These are phyloP conservation scores for Biscutella laevigata DNA, from an alignment of 441 rosid genomes.

Conservation along the genomic window DNA sequence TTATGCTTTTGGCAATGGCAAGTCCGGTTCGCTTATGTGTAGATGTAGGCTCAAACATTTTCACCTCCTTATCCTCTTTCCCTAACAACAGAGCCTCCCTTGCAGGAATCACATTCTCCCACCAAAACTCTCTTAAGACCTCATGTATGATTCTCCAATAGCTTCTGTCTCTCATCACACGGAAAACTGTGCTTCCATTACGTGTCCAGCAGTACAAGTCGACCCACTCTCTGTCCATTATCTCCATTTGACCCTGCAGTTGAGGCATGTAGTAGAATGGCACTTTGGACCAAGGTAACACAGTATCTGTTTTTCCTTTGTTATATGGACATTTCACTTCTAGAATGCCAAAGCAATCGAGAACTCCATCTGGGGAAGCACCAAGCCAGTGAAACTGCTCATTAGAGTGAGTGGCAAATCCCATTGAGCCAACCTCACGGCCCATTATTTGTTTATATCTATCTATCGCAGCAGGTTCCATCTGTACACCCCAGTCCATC, in stretches of 20 bases:
- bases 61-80: conserved; percentile 38
- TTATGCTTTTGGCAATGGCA: conserved; percentile 50
- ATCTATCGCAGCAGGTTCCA: conserved; percentile 68
- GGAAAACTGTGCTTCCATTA: conserved; percentile 76
- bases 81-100: conserved; percentile 58
- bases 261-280: conserved; percentile 97
- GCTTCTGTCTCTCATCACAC: conserved; percentile 49
- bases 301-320: conserved; percentile 79
- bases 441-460: conserved; percentile 70
- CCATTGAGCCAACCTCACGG: conserved; percentile 56
- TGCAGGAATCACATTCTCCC: conserved; percentile 82
- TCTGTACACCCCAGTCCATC: conserved; percentile 89
- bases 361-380: conserved; percentile 91
- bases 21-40: conserved; percentile 64
- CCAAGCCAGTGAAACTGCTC: conserved; percentile 68
- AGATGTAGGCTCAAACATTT: conserved; percentile 47
- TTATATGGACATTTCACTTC: conserved; percentile 95
- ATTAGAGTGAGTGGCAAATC: conserved; percentile 69
- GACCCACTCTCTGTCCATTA: conserved; percentile 89
- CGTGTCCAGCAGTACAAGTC: conserved; percentile 89
- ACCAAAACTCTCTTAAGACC: conserved; percentile 79
- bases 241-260: conserved; percentile 93
- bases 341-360: conserved; percentile 64
- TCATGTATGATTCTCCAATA: conserved; percentile 70
- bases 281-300: conserved; percentile 69